Evolutionary conservation across 73 alveolate genomes (phyloP), one percentile per base, ranked within the genome.

Genomic region (Paramecium tetraurelia): DNA sequence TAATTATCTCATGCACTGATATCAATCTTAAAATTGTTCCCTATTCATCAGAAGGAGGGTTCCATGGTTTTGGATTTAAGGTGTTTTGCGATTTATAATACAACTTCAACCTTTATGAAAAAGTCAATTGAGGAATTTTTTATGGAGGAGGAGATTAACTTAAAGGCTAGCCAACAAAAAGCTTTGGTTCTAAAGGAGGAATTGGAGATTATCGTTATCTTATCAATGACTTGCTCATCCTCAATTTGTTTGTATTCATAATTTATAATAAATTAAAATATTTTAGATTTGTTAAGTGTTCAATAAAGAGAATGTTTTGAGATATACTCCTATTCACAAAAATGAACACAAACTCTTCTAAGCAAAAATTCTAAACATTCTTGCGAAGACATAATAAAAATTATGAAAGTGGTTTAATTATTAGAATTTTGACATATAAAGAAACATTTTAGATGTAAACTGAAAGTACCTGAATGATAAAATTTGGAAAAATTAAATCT

Each of bases 141-240:
- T 31, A 5, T 63, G 2, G n/a, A 18, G 33, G 11, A 3, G 48
- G 48, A 7, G 84, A 63, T 21, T 63, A 33, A 63, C 84, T 20
- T 27, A 0, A 24, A 12, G 44, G 29, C 1, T 18, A 53, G 5
- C 69, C 44, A 27, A 22, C 16, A 7, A 63, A 63, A 31, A 33
- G 84, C 31, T 63, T 63, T 12, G 84, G 20, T 63, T 63, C 53
- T 63, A 24, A 7, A 3, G 20, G 21, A 31, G 84, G 84, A 7
- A 63, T 27, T 22, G 48, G 84, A 63, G 84, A 63, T 63, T 63
- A 63, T 63, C 84, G 84, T 63, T 63, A 20, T 63, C 50, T 63
- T 14, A 63, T 14, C 8, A 63, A 33, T 12, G 84, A 63, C 50
- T 63, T 63, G 12, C 84, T 63, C 27, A 31, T 27, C 21, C 84